These are phyloP conservation scores for Tetraselmis chui DNA, from an alignment of 139 green algal species.

Conservation along the genomic window DNA sequence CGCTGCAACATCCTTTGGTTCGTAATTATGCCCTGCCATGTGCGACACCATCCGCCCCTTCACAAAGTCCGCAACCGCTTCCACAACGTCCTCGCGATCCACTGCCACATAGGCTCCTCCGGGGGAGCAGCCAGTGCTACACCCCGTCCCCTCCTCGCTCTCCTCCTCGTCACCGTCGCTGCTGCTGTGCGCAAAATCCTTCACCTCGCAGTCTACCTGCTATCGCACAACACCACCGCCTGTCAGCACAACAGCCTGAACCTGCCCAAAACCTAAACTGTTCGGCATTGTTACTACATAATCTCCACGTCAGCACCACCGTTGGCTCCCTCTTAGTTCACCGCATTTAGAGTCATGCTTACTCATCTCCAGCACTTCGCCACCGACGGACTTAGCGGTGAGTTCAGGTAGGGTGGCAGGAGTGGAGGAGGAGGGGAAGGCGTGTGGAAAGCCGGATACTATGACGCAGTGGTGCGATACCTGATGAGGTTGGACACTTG, in stretches of 20 bases:
- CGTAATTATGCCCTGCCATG: not conserved
- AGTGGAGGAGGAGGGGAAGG: too few relatives aligned
- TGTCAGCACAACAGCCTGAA: not conserved
- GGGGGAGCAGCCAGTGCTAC: too few relatives aligned
- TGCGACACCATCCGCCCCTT: not conserved
- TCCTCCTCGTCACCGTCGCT: not conserved
- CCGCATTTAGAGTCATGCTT: not conserved
- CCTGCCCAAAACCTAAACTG: not conserved
- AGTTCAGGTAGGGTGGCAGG: too few relatives aligned
- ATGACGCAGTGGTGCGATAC: not conserved
- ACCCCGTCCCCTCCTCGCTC: not conserved
- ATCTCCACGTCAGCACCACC: too few relatives aligned
- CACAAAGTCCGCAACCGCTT: not conserved
- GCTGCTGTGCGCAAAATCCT: not conserved
- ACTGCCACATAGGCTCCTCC: not conserved
- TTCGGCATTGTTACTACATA: too few relatives aligned
- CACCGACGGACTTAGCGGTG: not conserved
- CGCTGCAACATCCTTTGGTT: not conserved
- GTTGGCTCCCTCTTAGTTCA: too few relatives aligned
- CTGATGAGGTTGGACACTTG: not conserved
- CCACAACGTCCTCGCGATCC: not conserved
- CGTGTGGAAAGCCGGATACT: too few relatives aligned
- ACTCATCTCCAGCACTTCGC: not conserved
- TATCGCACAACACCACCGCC: not conserved
- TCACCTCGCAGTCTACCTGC: not conserved